phyloP scores from a whole-genome alignment of 2,329 filamentous ascomycete genomes.

The Aureobasidium sp. region DNA sequence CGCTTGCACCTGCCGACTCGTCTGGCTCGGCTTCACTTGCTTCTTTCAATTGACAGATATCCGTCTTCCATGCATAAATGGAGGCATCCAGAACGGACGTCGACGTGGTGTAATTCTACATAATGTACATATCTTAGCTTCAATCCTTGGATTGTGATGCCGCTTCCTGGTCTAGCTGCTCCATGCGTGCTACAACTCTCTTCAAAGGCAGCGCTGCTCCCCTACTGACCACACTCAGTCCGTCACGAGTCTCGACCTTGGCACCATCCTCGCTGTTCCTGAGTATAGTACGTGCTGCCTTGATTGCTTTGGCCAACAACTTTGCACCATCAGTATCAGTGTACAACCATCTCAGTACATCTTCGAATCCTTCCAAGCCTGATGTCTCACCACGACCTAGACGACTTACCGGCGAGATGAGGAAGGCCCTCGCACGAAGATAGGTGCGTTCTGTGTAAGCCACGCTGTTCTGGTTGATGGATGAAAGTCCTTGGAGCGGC shows the following conservation, averaged over 20 bases:
- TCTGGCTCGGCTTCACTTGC: neutral
- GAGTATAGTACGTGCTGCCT: constrained; percentile 35
- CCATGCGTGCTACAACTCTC: constrained; percentile 11
- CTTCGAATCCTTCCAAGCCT: constrained; percentile 36
- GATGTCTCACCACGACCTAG: neutral
- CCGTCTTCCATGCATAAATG: neutral
- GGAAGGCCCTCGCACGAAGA: constrained; percentile 44
- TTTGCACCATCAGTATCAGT: constrained; percentile 26
- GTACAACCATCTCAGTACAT: constrained; percentile 49
- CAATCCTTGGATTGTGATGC: neutral
- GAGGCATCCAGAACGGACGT: neutral
- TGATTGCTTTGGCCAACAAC: constrained; percentile 38
- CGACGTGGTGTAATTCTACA: neutral
- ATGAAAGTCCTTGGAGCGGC: constrained; percentile 34
- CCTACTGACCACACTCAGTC: constrained; percentile 38
- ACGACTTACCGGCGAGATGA: constrained; percentile 21
- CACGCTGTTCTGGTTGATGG: constrained; percentile 38
- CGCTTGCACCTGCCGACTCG: neutral
- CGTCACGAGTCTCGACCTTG: constrained; percentile 31
- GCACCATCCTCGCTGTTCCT: constrained; percentile 29
- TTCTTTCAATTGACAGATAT: neutral
- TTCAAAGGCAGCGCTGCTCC: constrained; percentile 32
- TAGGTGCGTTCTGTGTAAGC: constrained; percentile 49
- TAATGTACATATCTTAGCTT: neutral
- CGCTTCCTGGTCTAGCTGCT: neutral